Conservation (phyloP, 1,284 basidiomycete genomes). For the Cutaneotrichosporon sp. region DNA sequence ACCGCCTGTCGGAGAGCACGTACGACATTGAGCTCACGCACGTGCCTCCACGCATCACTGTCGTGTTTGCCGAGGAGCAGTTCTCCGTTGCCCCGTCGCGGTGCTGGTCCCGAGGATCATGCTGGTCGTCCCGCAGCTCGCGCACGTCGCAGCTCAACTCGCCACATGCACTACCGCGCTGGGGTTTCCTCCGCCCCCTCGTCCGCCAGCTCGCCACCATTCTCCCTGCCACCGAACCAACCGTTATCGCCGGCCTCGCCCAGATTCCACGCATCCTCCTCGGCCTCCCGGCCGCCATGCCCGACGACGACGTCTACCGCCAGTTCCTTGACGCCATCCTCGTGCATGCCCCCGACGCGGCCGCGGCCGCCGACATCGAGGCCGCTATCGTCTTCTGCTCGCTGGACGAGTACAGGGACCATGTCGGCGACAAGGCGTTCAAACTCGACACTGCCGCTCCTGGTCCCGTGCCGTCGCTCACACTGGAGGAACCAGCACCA, state of each 20-base stretch:
- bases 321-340: slow-evolving; percentile 1
- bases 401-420: background rate
- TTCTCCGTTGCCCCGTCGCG: background rate
- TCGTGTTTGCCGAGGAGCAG: background rate
- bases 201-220: slow-evolving; percentile 6
- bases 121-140: background rate
- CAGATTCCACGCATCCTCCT: slow-evolving; percentile 4
- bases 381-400: slow-evolving; percentile 1
- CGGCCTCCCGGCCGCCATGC: background rate
- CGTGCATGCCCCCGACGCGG: background rate
- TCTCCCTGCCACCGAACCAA: background rate
- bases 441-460: background rate
- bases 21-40: background rate
- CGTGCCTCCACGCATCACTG: background rate
- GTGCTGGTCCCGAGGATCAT: background rate
- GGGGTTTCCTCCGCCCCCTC: slow-evolving; percentile 8
- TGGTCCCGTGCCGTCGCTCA: background rate
- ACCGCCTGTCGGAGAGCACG: background rate
- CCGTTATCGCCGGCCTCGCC: slow-evolving; percentile 3
- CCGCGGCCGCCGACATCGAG: background rate
- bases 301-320: background rate
- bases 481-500: background rate
- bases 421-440: background rate
- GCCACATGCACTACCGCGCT: background rate
- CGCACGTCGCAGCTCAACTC: background rate